phyloP scores from a whole-genome alignment of 176 grass and related monocot species.

The Lolium multiflorum region DNA sequence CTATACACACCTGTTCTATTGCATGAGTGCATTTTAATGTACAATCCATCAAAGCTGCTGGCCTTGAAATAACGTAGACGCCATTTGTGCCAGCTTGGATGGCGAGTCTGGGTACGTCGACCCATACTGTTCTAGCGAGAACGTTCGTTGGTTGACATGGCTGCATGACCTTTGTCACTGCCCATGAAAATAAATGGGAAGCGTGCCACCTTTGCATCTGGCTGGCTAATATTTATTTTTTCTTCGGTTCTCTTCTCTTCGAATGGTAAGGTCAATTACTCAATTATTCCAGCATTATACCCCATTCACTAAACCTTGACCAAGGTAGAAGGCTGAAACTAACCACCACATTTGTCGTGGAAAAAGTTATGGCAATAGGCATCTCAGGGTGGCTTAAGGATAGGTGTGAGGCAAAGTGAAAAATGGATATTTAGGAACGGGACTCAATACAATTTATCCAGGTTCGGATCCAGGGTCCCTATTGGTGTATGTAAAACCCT shows the following conservation, averaged over 20 bases:
- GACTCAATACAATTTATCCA: too few species aligned
- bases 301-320: not conserved
- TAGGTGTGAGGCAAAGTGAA: too few species aligned
- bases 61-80: slow-evolving; percentile 1
- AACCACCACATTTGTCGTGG: not conserved
- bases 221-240: not conserved
- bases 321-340: not conserved
- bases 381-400: too few species aligned
- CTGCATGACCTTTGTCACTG: not conserved
- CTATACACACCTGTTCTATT: not conserved
- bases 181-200: slow-evolving; percentile 44
- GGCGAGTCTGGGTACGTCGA: not conserved
- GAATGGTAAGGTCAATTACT: not conserved
- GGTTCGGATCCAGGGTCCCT: too few species aligned
- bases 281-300: not conserved
- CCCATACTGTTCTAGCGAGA: slow-evolving; percentile 33
- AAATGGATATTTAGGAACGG: too few species aligned
- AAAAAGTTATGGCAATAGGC: too few species aligned
- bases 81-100: slow-evolving; percentile 8
- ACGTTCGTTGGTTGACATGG: slow-evolving; percentile 7
- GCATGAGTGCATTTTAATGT: not conserved
- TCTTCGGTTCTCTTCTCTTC: not conserved
- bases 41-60: not conserved
- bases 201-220: not conserved
- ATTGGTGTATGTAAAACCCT: too few species aligned